phyloP scores from a whole-genome alignment of 2,329 filamentous ascomycete genomes.

The Sordariomycetes sp. region DNA sequence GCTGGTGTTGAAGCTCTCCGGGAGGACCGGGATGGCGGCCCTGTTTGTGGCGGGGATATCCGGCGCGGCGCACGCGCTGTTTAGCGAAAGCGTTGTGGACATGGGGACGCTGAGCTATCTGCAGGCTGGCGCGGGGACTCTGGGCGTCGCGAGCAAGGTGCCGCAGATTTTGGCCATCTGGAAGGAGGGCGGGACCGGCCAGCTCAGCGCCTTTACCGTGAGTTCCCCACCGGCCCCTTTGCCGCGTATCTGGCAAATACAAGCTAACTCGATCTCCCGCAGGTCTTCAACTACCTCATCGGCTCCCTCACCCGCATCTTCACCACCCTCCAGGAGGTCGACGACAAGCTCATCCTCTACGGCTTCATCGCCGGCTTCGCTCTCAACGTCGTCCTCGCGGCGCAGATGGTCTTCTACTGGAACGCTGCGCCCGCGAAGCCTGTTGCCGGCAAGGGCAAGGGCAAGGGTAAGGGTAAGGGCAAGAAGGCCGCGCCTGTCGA shows the following conservation, averaged over 20 bases:
- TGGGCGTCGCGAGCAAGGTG: slow-evolving; percentile 83
- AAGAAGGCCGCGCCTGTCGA: slow-evolving; percentile 23
- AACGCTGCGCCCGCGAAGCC: slow-evolving; percentile 47
- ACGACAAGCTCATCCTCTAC: slow-evolving; percentile 92
- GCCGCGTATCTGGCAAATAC: background rate
- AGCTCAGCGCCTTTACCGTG: slow-evolving; percentile 93
- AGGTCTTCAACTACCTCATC: slow-evolving; percentile 97
- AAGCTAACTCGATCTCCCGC: background rate
- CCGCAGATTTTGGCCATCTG: slow-evolving; percentile 88
- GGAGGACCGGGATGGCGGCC: slow-evolving; percentile 56
- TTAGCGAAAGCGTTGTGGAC: slow-evolving; percentile 54
- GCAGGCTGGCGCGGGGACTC: slow-evolving; percentile 72
- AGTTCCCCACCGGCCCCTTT: slow-evolving; percentile 23
- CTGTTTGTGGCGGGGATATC: slow-evolving; percentile 71
- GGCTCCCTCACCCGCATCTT: slow-evolving; percentile 93
- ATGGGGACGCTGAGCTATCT: slow-evolving; percentile 60
- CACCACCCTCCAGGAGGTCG: slow-evolving; percentile 93
- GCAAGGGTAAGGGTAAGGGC: no score
- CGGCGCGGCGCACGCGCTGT: slow-evolving; percentile 57
- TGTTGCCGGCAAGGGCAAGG: slow-evolving; percentile 23
- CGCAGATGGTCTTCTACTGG: slow-evolving; percentile 97
- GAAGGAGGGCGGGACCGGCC: slow-evolving; percentile 78
- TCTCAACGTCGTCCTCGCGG: slow-evolving; percentile 78
- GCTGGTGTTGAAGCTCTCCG: slow-evolving; percentile 75
- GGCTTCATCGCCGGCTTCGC: slow-evolving; percentile 84